phyloP scores from a whole-genome alignment of 1,284 basidiomycete species.

The Leccinum huronense region DNA sequence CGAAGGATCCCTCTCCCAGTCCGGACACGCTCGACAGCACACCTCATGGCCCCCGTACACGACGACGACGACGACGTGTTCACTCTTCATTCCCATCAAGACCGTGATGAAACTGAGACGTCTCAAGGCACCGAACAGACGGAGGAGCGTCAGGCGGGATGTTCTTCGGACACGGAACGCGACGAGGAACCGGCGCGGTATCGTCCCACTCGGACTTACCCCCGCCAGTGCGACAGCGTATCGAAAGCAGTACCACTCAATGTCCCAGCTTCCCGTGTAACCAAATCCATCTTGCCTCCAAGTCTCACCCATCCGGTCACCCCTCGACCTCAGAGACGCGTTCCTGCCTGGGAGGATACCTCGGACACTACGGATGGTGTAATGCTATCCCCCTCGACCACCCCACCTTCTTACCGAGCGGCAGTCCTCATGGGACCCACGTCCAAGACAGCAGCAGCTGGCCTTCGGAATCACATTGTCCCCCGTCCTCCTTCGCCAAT shows the following conservation, averaged over 20 bases:
- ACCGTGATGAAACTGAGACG: slow-evolving; percentile 35
- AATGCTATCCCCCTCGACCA: slow-evolving; percentile 40
- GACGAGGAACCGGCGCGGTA: slow-evolving; percentile 14
- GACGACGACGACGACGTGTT: slow-evolving; percentile 43
- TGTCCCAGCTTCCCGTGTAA: slow-evolving; percentile 24
- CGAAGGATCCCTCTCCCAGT: slow-evolving; percentile 18
- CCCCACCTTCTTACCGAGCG: slow-evolving; percentile 53
- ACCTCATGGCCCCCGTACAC: slow-evolving; percentile 28
- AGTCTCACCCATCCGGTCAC: slow-evolving; percentile 30
- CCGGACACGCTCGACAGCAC: slow-evolving; percentile 21
- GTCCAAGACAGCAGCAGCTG: slow-evolving; percentile 11
- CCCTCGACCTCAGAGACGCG: slow-evolving; percentile 28
- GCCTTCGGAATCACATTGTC: slow-evolving; percentile 19
- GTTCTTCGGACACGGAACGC: slow-evolving; percentile 29
- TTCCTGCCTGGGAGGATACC: slow-evolving; percentile 38
- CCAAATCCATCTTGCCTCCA: slow-evolving; percentile 26
- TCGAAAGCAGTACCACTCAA: slow-evolving; percentile 19
- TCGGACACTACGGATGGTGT: slow-evolving; percentile 40
- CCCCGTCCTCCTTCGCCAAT: slow-evolving; percentile 32
- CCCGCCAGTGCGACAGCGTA: slow-evolving; percentile 25
- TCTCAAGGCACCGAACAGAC: slow-evolving; percentile 23
- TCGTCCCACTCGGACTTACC: slow-evolving; percentile 5
- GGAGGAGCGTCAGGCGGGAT: slow-evolving; percentile 15
- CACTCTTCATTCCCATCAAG: slow-evolving; percentile 46
- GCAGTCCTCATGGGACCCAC: slow-evolving; percentile 34